A percentile compares a stretch with the other conserved stretches of the same genome.
phyloP scores from a whole-genome alignment of 2,329 filamentous ascomycete species.

The Xylariaceae sp. region DNA sequence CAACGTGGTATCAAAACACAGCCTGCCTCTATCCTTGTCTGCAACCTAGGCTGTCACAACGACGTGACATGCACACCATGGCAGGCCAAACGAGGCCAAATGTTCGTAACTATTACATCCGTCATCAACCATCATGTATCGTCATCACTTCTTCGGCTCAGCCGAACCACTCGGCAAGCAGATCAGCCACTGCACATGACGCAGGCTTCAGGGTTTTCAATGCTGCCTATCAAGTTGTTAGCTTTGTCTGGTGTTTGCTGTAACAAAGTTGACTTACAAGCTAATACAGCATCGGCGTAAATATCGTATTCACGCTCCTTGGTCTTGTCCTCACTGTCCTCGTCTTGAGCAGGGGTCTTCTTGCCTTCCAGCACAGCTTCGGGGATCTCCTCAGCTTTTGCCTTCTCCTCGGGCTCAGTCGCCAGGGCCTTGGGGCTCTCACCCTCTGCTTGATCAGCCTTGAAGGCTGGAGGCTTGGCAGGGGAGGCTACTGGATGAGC shows the following conservation, averaged over 20 bases:
- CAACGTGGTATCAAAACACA: too few species aligned
- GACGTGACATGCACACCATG: too few species aligned
- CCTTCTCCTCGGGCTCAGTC: constrained; percentile 62
- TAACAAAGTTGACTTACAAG: constrained; percentile 57
- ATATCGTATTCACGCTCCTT: constrained; percentile 83
- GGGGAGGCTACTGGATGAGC: constrained; percentile 49
- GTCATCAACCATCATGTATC: constrained; percentile 19
- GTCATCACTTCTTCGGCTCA: constrained; percentile 13
- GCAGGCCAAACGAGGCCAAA: too few species aligned
- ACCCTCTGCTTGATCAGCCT: constrained; percentile 71
- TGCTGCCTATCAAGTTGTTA: constrained; percentile 62
- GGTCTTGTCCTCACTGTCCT: constrained; percentile 69
- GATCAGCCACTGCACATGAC: constrained; percentile 92
- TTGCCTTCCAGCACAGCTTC: constrained; percentile 49
- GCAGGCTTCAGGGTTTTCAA: constrained; percentile 93
- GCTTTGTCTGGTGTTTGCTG: constrained; percentile 2
- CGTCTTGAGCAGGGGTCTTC: constrained; percentile 55
- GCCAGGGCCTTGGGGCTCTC: constrained; percentile 75
- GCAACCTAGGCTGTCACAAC: too few species aligned
- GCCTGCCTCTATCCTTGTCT: too few species aligned
- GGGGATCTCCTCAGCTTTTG: constrained; percentile 61
- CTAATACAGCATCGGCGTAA: constrained; percentile 86
- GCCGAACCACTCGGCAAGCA: constrained; percentile 1
- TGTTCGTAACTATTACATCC: constrained; percentile 2
- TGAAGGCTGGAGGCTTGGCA: constrained; percentile 63